Evolutionary conservation across 2,329 filamentous ascomycete genomes (phyloP), one percentile per base, ranked within the genome.

Genomic region (Pseudogymnoascus sp.): DNA sequence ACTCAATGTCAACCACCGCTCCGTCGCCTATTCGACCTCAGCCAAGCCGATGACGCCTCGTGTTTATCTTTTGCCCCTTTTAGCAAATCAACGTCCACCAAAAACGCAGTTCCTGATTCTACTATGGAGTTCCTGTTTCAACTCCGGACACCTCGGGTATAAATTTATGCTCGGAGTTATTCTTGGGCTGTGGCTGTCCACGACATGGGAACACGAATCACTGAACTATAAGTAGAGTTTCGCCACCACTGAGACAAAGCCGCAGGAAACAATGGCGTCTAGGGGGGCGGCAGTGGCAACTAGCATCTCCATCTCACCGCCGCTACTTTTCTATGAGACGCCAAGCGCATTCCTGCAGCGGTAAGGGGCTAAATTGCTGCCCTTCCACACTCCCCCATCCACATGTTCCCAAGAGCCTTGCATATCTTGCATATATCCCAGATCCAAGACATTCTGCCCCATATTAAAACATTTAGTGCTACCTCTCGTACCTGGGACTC

Each of bases 41-140:
- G 25, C 28, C 7, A 12, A 18, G 5, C n/a, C 46, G n/a, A 34
- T 56, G 46, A 56, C 46, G 46, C 46, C 46, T 6, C n/a, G 46
- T 53, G 46, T 53, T 53, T 31, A 53, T 53, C 46, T 53, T 53
- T 53, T 53, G 2, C 46, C 25, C 46, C 25, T 53, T 53, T 53
- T 18, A 31, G 46, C 25, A 53, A 53, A 31, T 31, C n/a, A 53
- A 12, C 25, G n/a, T 31, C 46, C 46, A 53, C 31, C 25, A 53
- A 31, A 53, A 53, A 31, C 14, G 8, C 25, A 16, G 46, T 53
- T 53, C 46, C 25, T 53, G 46, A 16, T 53, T 53, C 46, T 53
- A 4, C 7, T 31, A 31, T 31, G 25, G 25, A 53, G 44, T 31
- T 28, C 44, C 23, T 28, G 44, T 50, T 50, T 50, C 44, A 50